Evolutionary conservation across 2,329 filamentous ascomycete genomes (phyloP), one percentile per base, ranked within the genome.

Genomic region (Penicillium decumbens): DNA sequence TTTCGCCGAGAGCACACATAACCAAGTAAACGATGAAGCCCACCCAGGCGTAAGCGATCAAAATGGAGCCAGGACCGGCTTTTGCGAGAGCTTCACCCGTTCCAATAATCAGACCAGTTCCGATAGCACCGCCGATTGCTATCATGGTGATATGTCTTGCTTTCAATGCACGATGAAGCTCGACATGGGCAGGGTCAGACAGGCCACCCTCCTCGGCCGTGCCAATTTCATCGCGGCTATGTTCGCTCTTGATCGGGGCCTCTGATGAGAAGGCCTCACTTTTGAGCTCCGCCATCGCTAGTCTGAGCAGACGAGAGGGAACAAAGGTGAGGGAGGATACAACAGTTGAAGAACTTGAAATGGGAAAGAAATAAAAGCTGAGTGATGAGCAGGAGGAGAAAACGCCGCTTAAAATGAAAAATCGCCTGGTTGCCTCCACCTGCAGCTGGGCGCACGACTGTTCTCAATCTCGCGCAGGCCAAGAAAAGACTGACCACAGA

Each of bases 1-100:
- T 93, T 70, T 92, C 88, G 55, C 88, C 88, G 3, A 93, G 80
- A 49, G 81, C 84, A 50, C 83, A 84, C 87, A 93, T 90, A 59
- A 93, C 88, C 37, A 89, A 73, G 69, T 84, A 93, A 57, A 92
- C 88, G 51, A 93, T 63, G 42, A 74, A 71, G 41, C 73, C 73
- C 39, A 75, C 70, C 46, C 71, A 63, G 4, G 68, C 59, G 57
- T 75, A 75, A 5, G 71, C 71, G 39, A 75, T 75, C 27, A 75
- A 61, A 32, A 75, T 67, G 3, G 72, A 61, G 12, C 63, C 72
- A 18, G 72, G 72, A 58, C 66, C 56, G 57, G 69, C 66, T 65
- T 70, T 48, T 8, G 66, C 63, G 35, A 70, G 59, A 51, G 68
- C 67, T 39, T 63, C 61, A 32, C 71, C 70, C 10, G 70, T 72